Base-by-base conservation (phyloP, 169 alveolate genomes). In the Plasmodium adleri region DNA sequence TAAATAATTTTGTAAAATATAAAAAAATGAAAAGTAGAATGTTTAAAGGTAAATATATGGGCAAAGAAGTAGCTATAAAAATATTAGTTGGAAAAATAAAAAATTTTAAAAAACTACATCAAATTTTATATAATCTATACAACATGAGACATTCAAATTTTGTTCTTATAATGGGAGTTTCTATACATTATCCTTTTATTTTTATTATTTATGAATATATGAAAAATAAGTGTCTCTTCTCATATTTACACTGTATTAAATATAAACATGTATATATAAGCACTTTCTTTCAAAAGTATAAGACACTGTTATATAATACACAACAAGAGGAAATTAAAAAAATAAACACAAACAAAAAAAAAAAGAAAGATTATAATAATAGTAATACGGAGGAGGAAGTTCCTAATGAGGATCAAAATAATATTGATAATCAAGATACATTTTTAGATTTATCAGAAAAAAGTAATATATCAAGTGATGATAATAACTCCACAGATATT, bases 51-150 rank as follows among this genome's bases (percentile, higher is more conserved):
- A 88, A 74, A 63, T 88, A 83, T 67, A 52, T 88, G 58, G 93
- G 93, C 5, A 88, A 73, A 50, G 88, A 88, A 28, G 93, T 88
- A 64, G 93, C 93, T n/a, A 88, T 88, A 28, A 88, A 83, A 52
- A 74, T 88, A 47, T 59, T 88, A 63, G 90, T 88, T 39, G 89
- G 89, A 8, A 76, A 73, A 22, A 62, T 83, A 67, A 83, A 67
- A 83, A 66, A 83, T 54, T 83, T 68, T 83, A 26, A 24, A 39
- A 22, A 83, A 67, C 59, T 83, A 9, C 85, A 88, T 54, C 66
- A 74, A 72, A 67, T 74, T 0, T 10, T 83, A 56, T 83, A 83
- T 60, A 83, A 83, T 22, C 7, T 83, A 83, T 63, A 83, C 47
- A 43, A 13, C 9, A 52, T 83, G 49, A 72, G 93, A 22, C 93